These are phyloP conservation scores for Trametes villosa DNA, from an alignment of 768 basidiomycete species.

Conservation along the genomic window DNA sequence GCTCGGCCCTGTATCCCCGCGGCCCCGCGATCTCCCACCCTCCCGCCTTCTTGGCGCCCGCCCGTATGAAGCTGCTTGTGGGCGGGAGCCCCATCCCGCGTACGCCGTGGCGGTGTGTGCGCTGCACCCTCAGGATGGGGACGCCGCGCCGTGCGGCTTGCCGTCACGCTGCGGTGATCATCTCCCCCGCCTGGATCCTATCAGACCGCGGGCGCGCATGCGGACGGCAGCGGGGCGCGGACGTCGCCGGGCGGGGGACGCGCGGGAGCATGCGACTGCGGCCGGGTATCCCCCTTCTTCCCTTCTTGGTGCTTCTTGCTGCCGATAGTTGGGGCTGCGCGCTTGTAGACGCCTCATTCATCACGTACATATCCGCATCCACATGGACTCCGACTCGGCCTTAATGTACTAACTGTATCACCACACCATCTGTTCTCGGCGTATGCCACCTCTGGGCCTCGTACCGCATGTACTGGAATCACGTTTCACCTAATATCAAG, in stretches of 20 bases:
- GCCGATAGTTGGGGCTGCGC: no score
- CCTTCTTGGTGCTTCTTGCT: no score
- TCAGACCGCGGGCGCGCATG: slow-evolving; percentile 6
- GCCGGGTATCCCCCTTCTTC: no score
- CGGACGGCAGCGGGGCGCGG: not conserved
- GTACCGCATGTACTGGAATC: not conserved
- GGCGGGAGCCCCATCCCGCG: no score
- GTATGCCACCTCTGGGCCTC: not conserved
- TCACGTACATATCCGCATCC: not conserved
- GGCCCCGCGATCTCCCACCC: not conserved
- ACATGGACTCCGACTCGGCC: not conserved
- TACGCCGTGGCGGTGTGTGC: no score
- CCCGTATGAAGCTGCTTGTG: no score
- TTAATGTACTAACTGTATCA: not conserved
- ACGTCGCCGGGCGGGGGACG: not conserved
- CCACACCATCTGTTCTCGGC: not conserved
- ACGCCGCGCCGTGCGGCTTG: no score
- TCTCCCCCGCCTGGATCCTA: not conserved
- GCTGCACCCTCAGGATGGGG: no score
- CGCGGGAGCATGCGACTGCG: not conserved
- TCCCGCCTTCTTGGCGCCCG: no score
- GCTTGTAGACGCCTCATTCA: not conserved
- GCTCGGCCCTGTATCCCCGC: not conserved
- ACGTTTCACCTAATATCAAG: not conserved
- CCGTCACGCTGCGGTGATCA: not conserved